Conservation (phyloP, 345 rosid species). For the Sisymbrium irio region DNA sequence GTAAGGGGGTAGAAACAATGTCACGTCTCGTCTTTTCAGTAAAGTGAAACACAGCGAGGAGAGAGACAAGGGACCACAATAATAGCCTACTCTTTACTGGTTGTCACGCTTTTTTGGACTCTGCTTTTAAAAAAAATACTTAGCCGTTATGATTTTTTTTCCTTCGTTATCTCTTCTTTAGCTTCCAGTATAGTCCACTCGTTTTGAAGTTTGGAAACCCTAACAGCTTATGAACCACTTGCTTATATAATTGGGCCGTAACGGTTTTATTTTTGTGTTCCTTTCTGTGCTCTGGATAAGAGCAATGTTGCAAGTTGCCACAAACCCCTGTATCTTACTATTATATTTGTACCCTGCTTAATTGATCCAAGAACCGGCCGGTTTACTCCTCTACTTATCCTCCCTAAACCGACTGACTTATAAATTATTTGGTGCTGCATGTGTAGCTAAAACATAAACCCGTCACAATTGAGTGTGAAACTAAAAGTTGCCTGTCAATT, state of each 20-base stretch:
- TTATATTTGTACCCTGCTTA: background rate
- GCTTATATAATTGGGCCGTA: background rate
- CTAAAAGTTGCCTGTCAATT: background rate
- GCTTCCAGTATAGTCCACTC: slow-evolving; percentile 17
- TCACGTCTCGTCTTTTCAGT: slow-evolving; percentile 34
- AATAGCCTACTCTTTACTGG: slow-evolving; percentile 10
- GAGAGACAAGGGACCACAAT: slow-evolving; percentile 18
- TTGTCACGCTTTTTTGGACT: slow-evolving; percentile 55
- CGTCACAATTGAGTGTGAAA: background rate
- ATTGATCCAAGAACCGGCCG: background rate
- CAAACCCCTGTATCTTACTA: background rate
- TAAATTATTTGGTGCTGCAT: background rate
- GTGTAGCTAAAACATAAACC: background rate
- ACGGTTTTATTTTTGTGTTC: background rate
- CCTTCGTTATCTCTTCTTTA: slow-evolving; percentile 8
- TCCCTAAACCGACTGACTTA: background rate
- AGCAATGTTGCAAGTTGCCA: slow-evolving; percentile 10
- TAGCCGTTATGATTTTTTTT: slow-evolving; percentile 26
- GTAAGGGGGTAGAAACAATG: slow-evolving; percentile 1
- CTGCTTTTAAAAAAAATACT: background rate
- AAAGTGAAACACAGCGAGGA: slow-evolving; percentile 11
- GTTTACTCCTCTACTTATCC: background rate
- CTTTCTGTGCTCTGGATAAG: slow-evolving; percentile 1
- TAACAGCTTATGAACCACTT: background rate
- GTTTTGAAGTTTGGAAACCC: slow-evolving; percentile 10